Evolutionary conservation across 345 rosid species (phyloP).

Genomic region (Stellera chamaejasme): DNA sequence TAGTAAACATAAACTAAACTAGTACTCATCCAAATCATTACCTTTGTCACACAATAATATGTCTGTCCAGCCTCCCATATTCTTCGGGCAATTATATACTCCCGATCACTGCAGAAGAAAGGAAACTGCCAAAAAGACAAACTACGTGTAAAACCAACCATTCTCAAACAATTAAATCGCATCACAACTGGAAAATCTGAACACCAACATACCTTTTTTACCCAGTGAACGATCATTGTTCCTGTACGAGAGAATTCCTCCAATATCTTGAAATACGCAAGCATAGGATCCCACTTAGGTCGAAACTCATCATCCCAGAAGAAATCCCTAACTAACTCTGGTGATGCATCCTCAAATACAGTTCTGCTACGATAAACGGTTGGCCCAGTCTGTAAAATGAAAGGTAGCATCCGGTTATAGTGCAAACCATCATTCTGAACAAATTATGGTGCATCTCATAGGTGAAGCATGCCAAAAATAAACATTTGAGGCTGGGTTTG

Average conservation of each 20-base stretch:
- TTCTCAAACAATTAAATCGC: background rate
- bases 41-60: slow-evolving; percentile 89
- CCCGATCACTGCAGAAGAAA: slow-evolving; percentile 93
- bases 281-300: slow-evolving; percentile 95
- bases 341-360: slow-evolving; percentile 89
- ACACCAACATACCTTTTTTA: slow-evolving; percentile 51
- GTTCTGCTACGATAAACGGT: slow-evolving; percentile 66
- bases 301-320: slow-evolving; percentile 99
- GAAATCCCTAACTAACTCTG: slow-evolving; percentile 90
- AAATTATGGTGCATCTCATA: no score
- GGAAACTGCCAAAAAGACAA: slow-evolving; percentile 64
- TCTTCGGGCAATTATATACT: slow-evolving; percentile 80
- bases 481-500: no score
- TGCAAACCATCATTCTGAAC: background rate
- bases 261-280: slow-evolving; percentile 56
- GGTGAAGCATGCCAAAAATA: no score
- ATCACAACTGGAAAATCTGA: background rate
- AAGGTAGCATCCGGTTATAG: slow-evolving; percentile 6
- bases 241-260: slow-evolving; percentile 74
- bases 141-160: background rate
- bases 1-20: slow-evolving; percentile 1
- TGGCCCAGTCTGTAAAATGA: slow-evolving; percentile 57
- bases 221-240: slow-evolving; percentile 70
- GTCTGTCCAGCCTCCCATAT: slow-evolving; percentile 85
- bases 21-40: slow-evolving; percentile 13